A percentile compares a stretch with the other conserved stretches of the same genome.
phyloP scores from a whole-genome alignment of 352 stramenopile genomes.

The Globisporangium cylindrosporum region DNA sequence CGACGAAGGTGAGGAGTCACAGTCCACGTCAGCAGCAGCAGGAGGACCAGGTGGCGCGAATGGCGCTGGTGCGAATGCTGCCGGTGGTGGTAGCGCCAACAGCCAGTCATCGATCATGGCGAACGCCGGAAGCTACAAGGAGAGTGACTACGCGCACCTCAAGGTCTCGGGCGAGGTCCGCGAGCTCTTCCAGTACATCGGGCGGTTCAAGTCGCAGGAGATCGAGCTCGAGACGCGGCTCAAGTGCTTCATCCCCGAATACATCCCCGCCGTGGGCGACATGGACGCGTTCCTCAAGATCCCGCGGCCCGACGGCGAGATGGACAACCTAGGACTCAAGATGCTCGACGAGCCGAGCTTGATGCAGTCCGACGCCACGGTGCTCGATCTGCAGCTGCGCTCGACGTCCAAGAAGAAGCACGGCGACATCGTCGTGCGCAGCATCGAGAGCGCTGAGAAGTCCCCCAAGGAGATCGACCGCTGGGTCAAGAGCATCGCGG shows the following conservation, averaged over 20 bases:
- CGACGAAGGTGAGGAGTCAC: slow-evolving; percentile 42
- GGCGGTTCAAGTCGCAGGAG: slow-evolving; percentile 93
- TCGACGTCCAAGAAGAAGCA: slow-evolving; percentile 94
- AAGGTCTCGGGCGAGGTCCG: slow-evolving; percentile 89
- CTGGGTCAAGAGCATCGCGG: slow-evolving; percentile 95
- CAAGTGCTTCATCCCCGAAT: slow-evolving; percentile 97
- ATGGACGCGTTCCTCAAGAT: slow-evolving; percentile 97
- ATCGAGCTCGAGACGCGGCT: slow-evolving; percentile 94
- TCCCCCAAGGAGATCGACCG: slow-evolving; percentile 91
- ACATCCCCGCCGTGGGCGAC: slow-evolving; percentile 94
- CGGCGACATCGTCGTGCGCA: slow-evolving; percentile 89
- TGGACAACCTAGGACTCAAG: slow-evolving; percentile 90
- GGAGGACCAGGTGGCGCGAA: slow-evolving; percentile 7
- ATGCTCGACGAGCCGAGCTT: slow-evolving; percentile 93
- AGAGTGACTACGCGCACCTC: slow-evolving; percentile 83
- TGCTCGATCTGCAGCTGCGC: slow-evolving; percentile 94
- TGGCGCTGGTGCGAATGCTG: slow-evolving; percentile 4
- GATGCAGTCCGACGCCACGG: slow-evolving; percentile 92
- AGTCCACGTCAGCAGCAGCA: slow-evolving; percentile 20
- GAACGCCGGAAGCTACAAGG: slow-evolving; percentile 79
- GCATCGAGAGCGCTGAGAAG: slow-evolving; percentile 94
- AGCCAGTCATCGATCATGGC: slow-evolving; percentile 61
- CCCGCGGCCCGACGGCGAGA: slow-evolving; percentile 87
- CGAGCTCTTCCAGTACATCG: slow-evolving; percentile 94
- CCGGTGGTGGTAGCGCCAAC: slow-evolving; percentile 17